Evolutionary conservation across 1,284 basidiomycete genomes (phyloP).

Genomic region (Puccinia novopanici): DNA sequence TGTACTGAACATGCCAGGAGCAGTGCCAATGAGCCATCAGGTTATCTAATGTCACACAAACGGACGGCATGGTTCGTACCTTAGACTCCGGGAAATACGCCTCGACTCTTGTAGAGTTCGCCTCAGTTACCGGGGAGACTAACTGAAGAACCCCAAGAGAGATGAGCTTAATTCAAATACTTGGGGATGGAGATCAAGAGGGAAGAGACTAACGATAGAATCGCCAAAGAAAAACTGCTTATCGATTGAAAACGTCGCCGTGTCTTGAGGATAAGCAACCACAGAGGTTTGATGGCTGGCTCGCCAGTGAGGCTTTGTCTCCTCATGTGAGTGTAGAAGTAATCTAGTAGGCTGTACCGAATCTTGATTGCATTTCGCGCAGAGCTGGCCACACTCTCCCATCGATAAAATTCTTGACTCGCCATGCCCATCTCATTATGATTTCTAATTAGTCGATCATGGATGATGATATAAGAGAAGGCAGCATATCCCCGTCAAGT

Average conservation of each 20-base stretch:
- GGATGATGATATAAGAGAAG: constrained; percentile 58
- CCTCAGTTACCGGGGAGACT: constrained; percentile 67
- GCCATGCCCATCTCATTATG: constrained; percentile 65
- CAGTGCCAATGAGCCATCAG: neutral
- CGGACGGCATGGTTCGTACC: constrained; percentile 62
- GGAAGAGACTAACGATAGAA: constrained; percentile 61
- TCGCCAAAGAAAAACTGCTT: constrained; percentile 71
- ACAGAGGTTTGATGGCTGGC: constrained; percentile 71
- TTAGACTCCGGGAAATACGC: constrained; percentile 68
- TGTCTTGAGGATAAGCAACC: constrained; percentile 73
- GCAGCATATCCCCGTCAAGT: no score
- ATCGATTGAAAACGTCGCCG: constrained; percentile 67
- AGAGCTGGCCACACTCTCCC: constrained; percentile 66
- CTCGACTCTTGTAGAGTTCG: constrained; percentile 67
- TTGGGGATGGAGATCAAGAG: no score
- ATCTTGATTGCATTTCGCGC: constrained; percentile 68
- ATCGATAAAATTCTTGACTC: constrained; percentile 70
- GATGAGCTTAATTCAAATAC: no score
- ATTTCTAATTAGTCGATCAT: constrained; percentile 57
- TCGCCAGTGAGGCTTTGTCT: constrained; percentile 66
- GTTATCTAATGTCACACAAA: neutral
- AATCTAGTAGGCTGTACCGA: constrained; percentile 71
- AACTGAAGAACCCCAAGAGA: no score
- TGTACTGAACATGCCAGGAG: neutral
- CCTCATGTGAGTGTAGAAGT: constrained; percentile 72